These are phyloP conservation scores for Cupressus sempervirens DNA, from an alignment of 75 land plant species.

Conservation along the genomic window DNA sequence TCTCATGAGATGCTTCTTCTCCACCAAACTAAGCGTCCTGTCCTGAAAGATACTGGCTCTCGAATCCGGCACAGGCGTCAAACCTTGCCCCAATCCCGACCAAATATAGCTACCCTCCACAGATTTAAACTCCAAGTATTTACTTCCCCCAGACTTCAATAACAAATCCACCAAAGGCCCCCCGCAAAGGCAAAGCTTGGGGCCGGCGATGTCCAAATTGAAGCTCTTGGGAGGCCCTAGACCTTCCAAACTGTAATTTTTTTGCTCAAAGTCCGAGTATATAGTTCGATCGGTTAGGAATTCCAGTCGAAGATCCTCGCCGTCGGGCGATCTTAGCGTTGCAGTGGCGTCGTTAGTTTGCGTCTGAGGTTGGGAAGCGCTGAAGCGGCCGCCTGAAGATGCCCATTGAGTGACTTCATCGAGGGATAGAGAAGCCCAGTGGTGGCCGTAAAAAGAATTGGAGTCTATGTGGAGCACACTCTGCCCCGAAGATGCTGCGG, in stretches of 20 bases:
- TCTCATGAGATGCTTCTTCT: constrained; percentile 73
- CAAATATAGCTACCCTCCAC: constrained; percentile 63
- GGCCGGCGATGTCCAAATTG: constrained; percentile 60
- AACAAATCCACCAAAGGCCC: constrained; percentile 59
- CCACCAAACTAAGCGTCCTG: constrained; percentile 45
- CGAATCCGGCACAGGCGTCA: constrained; percentile 70
- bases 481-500: constrained; percentile 63
- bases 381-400: constrained; percentile 15
- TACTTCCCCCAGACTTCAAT: constrained; percentile 52
- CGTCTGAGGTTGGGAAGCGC: constrained; percentile 19
- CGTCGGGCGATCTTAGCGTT: background rate
- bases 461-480: constrained; percentile 83
- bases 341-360: background rate
- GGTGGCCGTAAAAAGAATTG: constrained; percentile 69
- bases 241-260: constrained; percentile 10
- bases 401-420: constrained; percentile 28
- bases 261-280: constrained; percentile 41
- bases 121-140: constrained; percentile 78
- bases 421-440: constrained; percentile 73
- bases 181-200: constrained; percentile 64
- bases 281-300: constrained; percentile 6
- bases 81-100: constrained; percentile 16
- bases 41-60: constrained; percentile 71
- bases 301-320: background rate
- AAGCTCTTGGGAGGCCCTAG: constrained; percentile 49